These are phyloP conservation scores for Pichia cabralensis DNA, from an alignment of 805 yeast species.

Conservation along the genomic window DNA sequence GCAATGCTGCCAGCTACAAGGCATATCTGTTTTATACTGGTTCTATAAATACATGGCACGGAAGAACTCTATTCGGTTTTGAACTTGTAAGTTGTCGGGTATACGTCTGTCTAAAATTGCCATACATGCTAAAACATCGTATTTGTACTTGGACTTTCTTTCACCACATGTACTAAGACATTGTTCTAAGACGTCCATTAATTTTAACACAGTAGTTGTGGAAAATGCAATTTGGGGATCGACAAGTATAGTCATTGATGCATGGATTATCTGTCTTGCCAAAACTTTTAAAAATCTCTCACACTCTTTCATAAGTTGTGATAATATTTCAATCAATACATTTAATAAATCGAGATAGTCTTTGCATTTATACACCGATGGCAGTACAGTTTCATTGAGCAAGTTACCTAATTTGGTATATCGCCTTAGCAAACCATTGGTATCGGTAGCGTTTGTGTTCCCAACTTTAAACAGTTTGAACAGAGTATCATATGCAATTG, in stretches of 20 bases:
- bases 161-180: slow-evolving; percentile 3
- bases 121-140: slow-evolving; percentile 19
- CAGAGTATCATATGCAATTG: slow-evolving; percentile 16
- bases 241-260: slow-evolving; percentile 16
- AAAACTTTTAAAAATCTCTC: slow-evolving; percentile 15
- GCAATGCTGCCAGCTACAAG: no score
- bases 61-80: no score
- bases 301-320: slow-evolving; percentile 10
- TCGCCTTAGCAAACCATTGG: slow-evolving; percentile 5
- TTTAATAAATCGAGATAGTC: slow-evolving; percentile 17
- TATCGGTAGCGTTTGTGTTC: no score
- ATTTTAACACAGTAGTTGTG: slow-evolving; percentile 3
- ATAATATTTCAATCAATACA: slow-evolving; percentile 11
- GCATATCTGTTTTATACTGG: no score
- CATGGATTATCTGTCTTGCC: slow-evolving; percentile 14
- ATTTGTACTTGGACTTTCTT: slow-evolving; percentile 10
- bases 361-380: slow-evolving; percentile 18
- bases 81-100: no score
- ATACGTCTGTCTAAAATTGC: slow-evolving; percentile 8
- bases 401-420: slow-evolving; percentile 13
- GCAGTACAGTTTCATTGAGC: slow-evolving; percentile 20
- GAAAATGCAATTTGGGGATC: slow-evolving; percentile 21
- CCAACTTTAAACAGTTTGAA: slow-evolving; percentile 10
- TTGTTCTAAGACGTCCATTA: neutral
- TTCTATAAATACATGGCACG: no score